Percentiles rank a stretch among this genome's conserved stretches.
Evolutionary conservation across 768 basidiomycete genomes (phyloP).

Genomic region (Boletus rubropictus): DNA sequence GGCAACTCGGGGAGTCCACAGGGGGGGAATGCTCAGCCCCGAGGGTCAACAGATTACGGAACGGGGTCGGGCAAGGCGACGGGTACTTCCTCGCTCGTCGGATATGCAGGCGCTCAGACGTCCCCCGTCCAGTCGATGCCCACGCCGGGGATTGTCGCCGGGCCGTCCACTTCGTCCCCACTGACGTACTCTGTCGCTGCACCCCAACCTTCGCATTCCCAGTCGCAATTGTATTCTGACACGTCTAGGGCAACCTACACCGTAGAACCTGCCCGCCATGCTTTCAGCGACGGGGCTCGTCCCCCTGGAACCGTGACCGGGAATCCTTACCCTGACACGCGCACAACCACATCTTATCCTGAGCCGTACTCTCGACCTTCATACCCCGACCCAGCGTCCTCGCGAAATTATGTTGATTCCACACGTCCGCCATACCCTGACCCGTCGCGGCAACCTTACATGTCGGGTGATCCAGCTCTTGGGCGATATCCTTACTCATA

Average conservation of each 20-base stretch:
- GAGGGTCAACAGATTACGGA: conserved; percentile 26
- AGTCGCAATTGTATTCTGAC: conserved; percentile 25
- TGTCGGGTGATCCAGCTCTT: conserved; percentile 18
- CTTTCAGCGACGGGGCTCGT: conserved; percentile 21
- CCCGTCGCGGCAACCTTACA: conserved; percentile 26
- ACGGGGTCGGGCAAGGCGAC: conserved; percentile 15
- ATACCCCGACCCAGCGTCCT: conserved; percentile 21
- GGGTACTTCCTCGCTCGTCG: conserved; percentile 22
- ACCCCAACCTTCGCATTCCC: conserved; percentile 20
- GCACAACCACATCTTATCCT: conserved; percentile 18
- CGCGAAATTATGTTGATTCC: conserved; percentile 22
- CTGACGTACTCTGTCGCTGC: conserved; percentile 19
- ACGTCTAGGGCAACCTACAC: conserved; percentile 18
- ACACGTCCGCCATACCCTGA: conserved; percentile 22
- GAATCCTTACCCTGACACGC: conserved; percentile 29
- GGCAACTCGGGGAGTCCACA: conserved; percentile 55
- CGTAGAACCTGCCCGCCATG: conserved; percentile 19
- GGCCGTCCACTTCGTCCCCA: conserved; percentile 21
- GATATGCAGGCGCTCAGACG: conserved; percentile 17
- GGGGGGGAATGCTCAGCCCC: conserved; percentile 16
- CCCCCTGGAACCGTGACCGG: conserved; percentile 13
- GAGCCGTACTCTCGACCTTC: conserved; percentile 24
- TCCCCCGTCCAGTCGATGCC: conserved; percentile 24
- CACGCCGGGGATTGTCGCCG: conserved; percentile 14
- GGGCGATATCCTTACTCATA: conserved; percentile 34